Percentiles rank a stretch among this genome's conserved stretches.
These are phyloP conservation scores for Apiotrichum akiyoshidainum DNA, from an alignment of 1,284 basidiomycete species.

Conservation along the genomic window DNA sequence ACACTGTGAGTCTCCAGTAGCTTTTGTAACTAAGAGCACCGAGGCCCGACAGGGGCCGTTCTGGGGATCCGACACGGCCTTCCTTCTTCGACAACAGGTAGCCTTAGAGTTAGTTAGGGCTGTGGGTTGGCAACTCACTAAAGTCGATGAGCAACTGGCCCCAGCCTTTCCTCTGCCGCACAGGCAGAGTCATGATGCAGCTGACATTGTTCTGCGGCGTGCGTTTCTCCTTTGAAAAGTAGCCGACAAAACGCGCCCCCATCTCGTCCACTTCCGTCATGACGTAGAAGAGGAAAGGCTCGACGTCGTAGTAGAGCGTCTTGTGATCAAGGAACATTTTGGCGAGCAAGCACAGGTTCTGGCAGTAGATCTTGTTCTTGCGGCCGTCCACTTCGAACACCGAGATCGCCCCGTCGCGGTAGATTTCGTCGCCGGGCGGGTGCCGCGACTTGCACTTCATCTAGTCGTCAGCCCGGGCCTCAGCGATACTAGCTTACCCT, in stretches of 20 bases:
- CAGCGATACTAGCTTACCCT: slow-evolving; percentile 59
- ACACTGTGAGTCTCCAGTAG: slow-evolving; percentile 92
- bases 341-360: slow-evolving; percentile 96
- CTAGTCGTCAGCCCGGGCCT: slow-evolving; percentile 50
- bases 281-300: slow-evolving; percentile 98
- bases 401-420: slow-evolving; percentile 80
- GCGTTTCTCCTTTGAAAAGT: slow-evolving; percentile 98
- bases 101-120: slow-evolving; percentile 56
- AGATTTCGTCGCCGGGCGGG: slow-evolving; percentile 98
- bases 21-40: slow-evolving; percentile 89
- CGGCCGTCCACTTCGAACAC: slow-evolving; percentile 98
- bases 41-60: slow-evolving; percentile 85
- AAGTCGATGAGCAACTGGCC: slow-evolving; percentile 93
- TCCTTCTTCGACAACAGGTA: slow-evolving; percentile 96
- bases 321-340: slow-evolving; percentile 99
- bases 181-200: slow-evolving; percentile 98
- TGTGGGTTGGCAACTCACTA: slow-evolving; percentile 61
- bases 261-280: slow-evolving; percentile 86
- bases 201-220: slow-evolving; percentile 95
- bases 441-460: slow-evolving; percentile 91
- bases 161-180: slow-evolving; percentile 91
- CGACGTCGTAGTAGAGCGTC: slow-evolving; percentile 98
- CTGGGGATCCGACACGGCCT: slow-evolving; percentile 77
- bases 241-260: slow-evolving; percentile 93
- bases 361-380: slow-evolving; percentile 99